Conservation (phyloP, 1,284 basidiomycete species). For the Ustilago trichophora region DNA sequence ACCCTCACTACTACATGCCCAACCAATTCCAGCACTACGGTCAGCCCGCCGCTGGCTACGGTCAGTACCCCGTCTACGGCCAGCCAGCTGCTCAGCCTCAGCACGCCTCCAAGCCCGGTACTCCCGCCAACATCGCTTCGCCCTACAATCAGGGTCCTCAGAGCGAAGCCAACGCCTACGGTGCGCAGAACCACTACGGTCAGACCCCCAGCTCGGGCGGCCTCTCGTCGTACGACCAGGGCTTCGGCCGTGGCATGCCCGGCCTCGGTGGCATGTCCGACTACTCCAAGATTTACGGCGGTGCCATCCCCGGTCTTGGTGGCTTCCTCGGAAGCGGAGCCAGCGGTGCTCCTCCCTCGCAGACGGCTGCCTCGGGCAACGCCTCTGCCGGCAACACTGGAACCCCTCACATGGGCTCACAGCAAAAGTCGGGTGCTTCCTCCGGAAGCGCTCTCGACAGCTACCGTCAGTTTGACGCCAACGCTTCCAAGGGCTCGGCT, state of each 20-base stretch:
- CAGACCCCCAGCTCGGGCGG: slow-evolving; percentile 42
- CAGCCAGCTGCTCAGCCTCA: slow-evolving; percentile 56
- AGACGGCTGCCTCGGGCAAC: slow-evolving; percentile 34
- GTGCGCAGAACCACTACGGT: slow-evolving; percentile 56
- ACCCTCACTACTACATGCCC: slow-evolving; percentile 66
- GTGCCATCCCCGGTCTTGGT: slow-evolving; percentile 51
- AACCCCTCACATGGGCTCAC: slow-evolving; percentile 48
- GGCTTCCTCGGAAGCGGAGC: slow-evolving; percentile 49
- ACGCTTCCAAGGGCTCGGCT: slow-evolving; percentile 33
- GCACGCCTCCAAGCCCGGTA: slow-evolving; percentile 60
- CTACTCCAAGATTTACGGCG: slow-evolving; percentile 63
- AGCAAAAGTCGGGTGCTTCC: slow-evolving; percentile 44
- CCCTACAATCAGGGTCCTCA: slow-evolving; percentile 56
- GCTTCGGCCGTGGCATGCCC: slow-evolving; percentile 53
- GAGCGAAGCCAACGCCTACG: slow-evolving; percentile 45
- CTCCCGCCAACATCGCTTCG: slow-evolving; percentile 57
- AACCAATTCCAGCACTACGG: slow-evolving; percentile 67
- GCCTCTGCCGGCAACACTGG: slow-evolving; percentile 33
- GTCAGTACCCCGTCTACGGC: slow-evolving; percentile 65
- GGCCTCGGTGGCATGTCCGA: slow-evolving; percentile 48
- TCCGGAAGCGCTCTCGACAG: slow-evolving; percentile 46
- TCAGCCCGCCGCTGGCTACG: slow-evolving; percentile 63
- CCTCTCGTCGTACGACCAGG: slow-evolving; percentile 58
- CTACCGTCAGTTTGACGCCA: slow-evolving; percentile 49
- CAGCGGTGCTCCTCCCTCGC: slow-evolving; percentile 42